Conservation (phyloP, 2,329 filamentous ascomycete genomes). For the Verticillium nonalfalfae region DNA sequence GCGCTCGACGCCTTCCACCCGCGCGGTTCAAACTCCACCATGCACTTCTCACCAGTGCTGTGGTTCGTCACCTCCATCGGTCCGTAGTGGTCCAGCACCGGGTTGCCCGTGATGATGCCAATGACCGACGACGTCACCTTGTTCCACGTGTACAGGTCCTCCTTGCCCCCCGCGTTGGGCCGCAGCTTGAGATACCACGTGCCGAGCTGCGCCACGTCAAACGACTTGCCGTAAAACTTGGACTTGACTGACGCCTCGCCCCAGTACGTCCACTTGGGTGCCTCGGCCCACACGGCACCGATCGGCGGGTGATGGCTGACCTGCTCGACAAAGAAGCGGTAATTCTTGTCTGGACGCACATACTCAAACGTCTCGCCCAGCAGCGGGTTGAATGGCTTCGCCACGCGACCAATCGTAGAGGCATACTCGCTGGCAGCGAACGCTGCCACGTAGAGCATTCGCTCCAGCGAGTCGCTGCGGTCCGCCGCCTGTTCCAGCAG, state of each 20-base stretch:
- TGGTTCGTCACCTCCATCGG: slow-evolving; percentile 97
- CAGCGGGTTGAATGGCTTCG: slow-evolving; percentile 96
- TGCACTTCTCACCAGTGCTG: slow-evolving; percentile 87
- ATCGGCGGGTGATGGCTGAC: slow-evolving; percentile 96
- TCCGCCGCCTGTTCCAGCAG: slow-evolving; percentile 85
- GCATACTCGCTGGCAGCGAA: slow-evolving; percentile 97
- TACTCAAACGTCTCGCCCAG: slow-evolving; percentile 97
- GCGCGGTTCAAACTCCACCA: slow-evolving; percentile 87
- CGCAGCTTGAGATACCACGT: slow-evolving; percentile 93
- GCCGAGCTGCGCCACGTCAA: slow-evolving; percentile 92
- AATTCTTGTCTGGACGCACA: slow-evolving; percentile 89
- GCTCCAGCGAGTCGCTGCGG: slow-evolving; percentile 79
- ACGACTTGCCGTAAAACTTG: slow-evolving; percentile 96
- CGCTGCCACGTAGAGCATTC: slow-evolving; percentile 88
- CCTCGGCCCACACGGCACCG: slow-evolving; percentile 88
- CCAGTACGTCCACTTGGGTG: slow-evolving; percentile 93
- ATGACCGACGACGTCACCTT: slow-evolving; percentile 98
- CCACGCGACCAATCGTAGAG: slow-evolving; percentile 91
- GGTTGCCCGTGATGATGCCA: slow-evolving; percentile 95
- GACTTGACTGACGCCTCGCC: slow-evolving; percentile 93
- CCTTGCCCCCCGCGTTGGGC: slow-evolving; percentile 65
- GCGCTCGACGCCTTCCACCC: slow-evolving; percentile 94
- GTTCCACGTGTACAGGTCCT: slow-evolving; percentile 96
- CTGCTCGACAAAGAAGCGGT: slow-evolving; percentile 97
- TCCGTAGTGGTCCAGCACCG: slow-evolving; percentile 96